Conservation (phyloP, 2,329 filamentous ascomycete species). For the Leptosphaerulina australis region DNA sequence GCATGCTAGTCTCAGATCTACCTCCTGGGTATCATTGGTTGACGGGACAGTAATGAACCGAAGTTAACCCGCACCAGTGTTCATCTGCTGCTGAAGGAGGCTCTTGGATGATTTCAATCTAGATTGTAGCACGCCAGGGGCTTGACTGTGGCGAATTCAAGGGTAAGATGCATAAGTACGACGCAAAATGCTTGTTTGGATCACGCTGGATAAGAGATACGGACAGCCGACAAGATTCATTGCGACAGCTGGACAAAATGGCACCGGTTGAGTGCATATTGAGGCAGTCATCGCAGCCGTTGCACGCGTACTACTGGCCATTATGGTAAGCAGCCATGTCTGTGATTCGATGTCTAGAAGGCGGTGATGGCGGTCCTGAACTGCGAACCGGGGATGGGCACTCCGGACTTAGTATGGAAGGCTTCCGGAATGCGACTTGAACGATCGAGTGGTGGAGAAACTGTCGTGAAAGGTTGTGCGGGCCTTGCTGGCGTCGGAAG, state of each 20-base stretch:
- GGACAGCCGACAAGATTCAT: slow-evolving; percentile 25
- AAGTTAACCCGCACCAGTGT: slow-evolving; percentile 36
- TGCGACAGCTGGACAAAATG: slow-evolving; percentile 23
- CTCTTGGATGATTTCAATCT: slow-evolving; percentile 38
- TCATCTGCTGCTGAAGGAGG: slow-evolving; percentile 33
- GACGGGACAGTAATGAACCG: slow-evolving; percentile 42
- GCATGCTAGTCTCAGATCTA: slow-evolving; percentile 40
- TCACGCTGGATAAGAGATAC: slow-evolving; percentile 13
- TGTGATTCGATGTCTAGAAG: slow-evolving; percentile 35
- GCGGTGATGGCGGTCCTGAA: slow-evolving; percentile 46
- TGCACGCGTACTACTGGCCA: slow-evolving; percentile 23
- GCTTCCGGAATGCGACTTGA: slow-evolving; percentile 28
- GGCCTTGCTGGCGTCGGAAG: slow-evolving; percentile 37
- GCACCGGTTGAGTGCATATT: slow-evolving; percentile 31
- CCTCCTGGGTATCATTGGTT: slow-evolving; percentile 36
- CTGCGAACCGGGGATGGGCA: slow-evolving; percentile 30
- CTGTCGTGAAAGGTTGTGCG: slow-evolving; percentile 34
- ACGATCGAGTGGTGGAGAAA: slow-evolving; percentile 46
- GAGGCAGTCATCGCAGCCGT: slow-evolving; percentile 29
- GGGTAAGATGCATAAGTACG: slow-evolving; percentile 23
- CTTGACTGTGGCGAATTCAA: slow-evolving; percentile 38
- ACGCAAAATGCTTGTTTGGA: slow-evolving; percentile 21
- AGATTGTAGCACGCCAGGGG: slow-evolving; percentile 34
- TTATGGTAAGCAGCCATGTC: slow-evolving; percentile 25
- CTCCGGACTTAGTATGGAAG: slow-evolving; percentile 37